Evolutionary conservation across 2,329 filamentous ascomycete genomes (phyloP).

Genomic region (Hawksworthiomyces lignivorus): DNA sequence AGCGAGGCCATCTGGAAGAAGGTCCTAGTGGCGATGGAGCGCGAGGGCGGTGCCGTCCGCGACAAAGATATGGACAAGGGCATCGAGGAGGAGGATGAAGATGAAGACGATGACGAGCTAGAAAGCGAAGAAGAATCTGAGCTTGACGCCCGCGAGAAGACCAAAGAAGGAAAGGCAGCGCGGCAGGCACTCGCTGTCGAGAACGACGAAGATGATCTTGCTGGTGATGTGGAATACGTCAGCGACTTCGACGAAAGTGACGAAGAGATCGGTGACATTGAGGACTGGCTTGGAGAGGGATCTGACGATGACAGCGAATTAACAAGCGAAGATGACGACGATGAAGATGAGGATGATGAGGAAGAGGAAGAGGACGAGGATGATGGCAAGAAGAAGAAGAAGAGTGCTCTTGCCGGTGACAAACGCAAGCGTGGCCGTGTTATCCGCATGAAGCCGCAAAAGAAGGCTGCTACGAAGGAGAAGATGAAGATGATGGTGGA

Average conservation of each 20-base stretch:
- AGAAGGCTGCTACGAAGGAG: slow-evolving; percentile 44
- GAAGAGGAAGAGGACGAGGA: slow-evolving; percentile 52
- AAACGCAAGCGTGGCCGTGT: slow-evolving; percentile 46
- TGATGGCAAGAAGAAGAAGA: slow-evolving; percentile 31
- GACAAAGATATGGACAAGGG: slow-evolving; percentile 88
- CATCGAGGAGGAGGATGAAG: slow-evolving; percentile 61
- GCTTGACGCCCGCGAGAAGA: slow-evolving; percentile 61
- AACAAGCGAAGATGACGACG: slow-evolving; percentile 40
- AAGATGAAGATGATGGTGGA: slow-evolving; percentile 16
- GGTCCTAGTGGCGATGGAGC: slow-evolving; percentile 84
- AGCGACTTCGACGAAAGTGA: slow-evolving; percentile 83
- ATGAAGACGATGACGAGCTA: slow-evolving; percentile 52
- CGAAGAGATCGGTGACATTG: slow-evolving; percentile 69
- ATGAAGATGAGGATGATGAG: slow-evolving; percentile 50
- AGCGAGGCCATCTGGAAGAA: slow-evolving; percentile 96
- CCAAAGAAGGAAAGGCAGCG: slow-evolving; percentile 35
- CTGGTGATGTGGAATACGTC: slow-evolving; percentile 82
- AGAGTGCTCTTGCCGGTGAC: slow-evolving; percentile 50
- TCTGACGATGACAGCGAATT: slow-evolving; percentile 42
- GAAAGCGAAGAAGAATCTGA: slow-evolving; percentile 49
- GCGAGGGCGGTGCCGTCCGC: slow-evolving; percentile 70
- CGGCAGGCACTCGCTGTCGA: slow-evolving; percentile 2
- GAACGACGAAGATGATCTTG: slow-evolving; percentile 64
- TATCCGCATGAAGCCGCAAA: slow-evolving; percentile 46
- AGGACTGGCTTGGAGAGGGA: slow-evolving; percentile 84